A percentile compares a stretch with the other conserved stretches of the same genome.
phyloP scores from a whole-genome alignment of 2,329 filamentous ascomycete genomes.

The Alternaria sp. region DNA sequence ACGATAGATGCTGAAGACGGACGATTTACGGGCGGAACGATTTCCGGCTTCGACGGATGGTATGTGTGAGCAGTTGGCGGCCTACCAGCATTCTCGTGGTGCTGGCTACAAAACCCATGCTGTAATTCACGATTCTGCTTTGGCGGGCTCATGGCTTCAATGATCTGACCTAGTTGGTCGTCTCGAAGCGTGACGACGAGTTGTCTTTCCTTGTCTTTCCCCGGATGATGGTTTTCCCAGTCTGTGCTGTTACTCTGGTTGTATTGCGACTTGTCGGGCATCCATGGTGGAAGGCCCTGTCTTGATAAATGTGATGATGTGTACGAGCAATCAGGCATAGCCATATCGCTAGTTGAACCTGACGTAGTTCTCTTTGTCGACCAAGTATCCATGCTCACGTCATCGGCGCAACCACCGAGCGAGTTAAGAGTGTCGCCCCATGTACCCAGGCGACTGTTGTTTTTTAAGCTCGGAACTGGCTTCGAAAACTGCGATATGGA shows the following conservation, averaged over 20 bases:
- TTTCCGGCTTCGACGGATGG: slow-evolving; percentile 27
- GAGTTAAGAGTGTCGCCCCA: slow-evolving; percentile 29
- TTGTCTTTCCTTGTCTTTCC: slow-evolving; percentile 24
- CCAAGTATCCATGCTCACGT: slow-evolving; percentile 34
- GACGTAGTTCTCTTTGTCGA: slow-evolving; percentile 25
- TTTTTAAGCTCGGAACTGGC: slow-evolving; percentile 13
- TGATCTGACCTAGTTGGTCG: slow-evolving; percentile 41
- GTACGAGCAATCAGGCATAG: slow-evolving; percentile 30
- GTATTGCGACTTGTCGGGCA: slow-evolving; percentile 1
- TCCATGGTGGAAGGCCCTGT: slow-evolving; percentile 23
- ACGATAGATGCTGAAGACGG: slow-evolving; percentile 38
- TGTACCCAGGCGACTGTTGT: slow-evolving; percentile 5
- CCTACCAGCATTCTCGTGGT: slow-evolving; percentile 5
- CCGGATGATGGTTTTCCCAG: slow-evolving; percentile 13
- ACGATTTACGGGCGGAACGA: slow-evolving; percentile 21
- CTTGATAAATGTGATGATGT: slow-evolving; percentile 16
- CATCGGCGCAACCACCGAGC: slow-evolving; percentile 23
- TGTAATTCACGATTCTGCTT: slow-evolving; percentile 68
- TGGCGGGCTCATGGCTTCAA: slow-evolving; percentile 37
- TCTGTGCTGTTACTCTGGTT: slow-evolving; percentile 6
- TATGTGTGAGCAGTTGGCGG: slow-evolving; percentile 17
- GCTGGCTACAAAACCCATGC: slow-evolving; percentile 2
- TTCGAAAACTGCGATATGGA: slow-evolving; percentile 27
- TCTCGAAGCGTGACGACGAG: slow-evolving; percentile 36
- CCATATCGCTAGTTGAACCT: slow-evolving; percentile 22